Conservation (phyloP, 2,329 filamentous ascomycete genomes). For the Aspergillus transmontanensis region DNA sequence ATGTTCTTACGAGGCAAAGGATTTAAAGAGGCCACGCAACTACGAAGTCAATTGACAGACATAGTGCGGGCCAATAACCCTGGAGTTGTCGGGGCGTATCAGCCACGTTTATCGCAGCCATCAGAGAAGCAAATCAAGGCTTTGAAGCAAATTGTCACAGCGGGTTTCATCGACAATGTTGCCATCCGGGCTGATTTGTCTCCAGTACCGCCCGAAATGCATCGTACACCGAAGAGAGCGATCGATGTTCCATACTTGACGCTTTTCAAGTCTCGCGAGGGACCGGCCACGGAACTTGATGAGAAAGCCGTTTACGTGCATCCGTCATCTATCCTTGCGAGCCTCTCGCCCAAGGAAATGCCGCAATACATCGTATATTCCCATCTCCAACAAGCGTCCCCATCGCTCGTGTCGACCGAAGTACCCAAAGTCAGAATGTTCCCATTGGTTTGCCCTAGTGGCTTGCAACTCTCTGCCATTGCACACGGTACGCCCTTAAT, state of each 20-base stretch:
- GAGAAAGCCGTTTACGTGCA: conserved; percentile 83
- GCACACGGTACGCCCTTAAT: conserved; percentile 84
- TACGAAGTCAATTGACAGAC: conserved; percentile 79
- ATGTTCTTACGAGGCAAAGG: conserved; percentile 88
- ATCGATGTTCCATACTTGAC: conserved; percentile 92
- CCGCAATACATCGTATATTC: conserved; percentile 88
- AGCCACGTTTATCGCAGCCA: conserved; percentile 58
- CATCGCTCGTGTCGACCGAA: conserved; percentile 58
- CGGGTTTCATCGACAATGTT: conserved; percentile 91
- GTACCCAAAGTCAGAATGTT: conserved; percentile 81
- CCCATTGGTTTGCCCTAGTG: conserved; percentile 77
- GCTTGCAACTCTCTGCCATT: conserved; percentile 73
- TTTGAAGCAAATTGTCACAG: conserved; percentile 87
- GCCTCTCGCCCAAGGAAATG: conserved; percentile 69
- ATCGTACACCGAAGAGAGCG: conserved; percentile 74
- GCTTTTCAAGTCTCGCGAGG: conserved; percentile 68
- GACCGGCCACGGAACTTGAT: conserved; percentile 46
- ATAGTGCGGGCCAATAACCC: conserved; percentile 77
- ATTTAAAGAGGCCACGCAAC: conserved; percentile 80
- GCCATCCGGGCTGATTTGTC: conserved; percentile 89
- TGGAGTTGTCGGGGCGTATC: conserved; percentile 40
- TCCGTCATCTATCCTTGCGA: conserved; percentile 77
- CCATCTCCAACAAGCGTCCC: conserved; percentile 72
- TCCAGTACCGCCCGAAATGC: conserved; percentile 67
- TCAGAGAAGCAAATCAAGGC: conserved; percentile 72